Conservation (phyloP, 306 rosid genomes). For the Citrullus colocynthis region DNA sequence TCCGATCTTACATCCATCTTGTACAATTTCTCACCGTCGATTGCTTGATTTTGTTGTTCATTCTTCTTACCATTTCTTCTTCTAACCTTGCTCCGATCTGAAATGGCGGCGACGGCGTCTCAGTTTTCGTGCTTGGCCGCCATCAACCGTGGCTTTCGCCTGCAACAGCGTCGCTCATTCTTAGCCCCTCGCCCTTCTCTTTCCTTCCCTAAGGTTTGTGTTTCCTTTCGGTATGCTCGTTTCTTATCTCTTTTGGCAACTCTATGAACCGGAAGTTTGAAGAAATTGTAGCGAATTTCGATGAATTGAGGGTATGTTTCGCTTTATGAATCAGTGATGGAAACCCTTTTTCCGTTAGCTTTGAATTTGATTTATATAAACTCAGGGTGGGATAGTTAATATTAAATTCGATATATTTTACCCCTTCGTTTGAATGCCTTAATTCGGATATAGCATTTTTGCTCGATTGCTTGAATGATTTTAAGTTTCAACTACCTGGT, state of each 20-base stretch:
- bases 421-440: not conserved
- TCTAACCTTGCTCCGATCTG: not conserved
- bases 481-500: not conserved
- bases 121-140: constrained; percentile 47
- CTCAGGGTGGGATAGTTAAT: not conserved
- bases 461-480: not conserved
- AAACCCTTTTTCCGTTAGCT: not conserved
- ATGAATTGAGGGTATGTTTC: not conserved
- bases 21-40: not conserved
- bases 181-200: constrained; percentile 19
- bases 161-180: constrained; percentile 12
- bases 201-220: constrained; percentile 30
- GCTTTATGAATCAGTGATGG: not conserved
- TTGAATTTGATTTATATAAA: not conserved
- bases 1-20: not conserved
- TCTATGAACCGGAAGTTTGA: not conserved
- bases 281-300: not conserved
- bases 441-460: not conserved
- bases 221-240: not conserved
- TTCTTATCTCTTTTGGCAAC: not conserved
- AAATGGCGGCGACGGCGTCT: constrained; percentile 28
- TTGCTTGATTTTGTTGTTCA: not conserved
- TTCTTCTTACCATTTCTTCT: not conserved
- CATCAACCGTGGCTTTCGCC: constrained; percentile 24
- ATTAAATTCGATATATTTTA: not conserved